A percentile compares a stretch with the other conserved stretches of the same genome.
Evolutionary conservation across 345 rosid species (phyloP).

Genomic region (Bruguiera sexangula): DNA sequence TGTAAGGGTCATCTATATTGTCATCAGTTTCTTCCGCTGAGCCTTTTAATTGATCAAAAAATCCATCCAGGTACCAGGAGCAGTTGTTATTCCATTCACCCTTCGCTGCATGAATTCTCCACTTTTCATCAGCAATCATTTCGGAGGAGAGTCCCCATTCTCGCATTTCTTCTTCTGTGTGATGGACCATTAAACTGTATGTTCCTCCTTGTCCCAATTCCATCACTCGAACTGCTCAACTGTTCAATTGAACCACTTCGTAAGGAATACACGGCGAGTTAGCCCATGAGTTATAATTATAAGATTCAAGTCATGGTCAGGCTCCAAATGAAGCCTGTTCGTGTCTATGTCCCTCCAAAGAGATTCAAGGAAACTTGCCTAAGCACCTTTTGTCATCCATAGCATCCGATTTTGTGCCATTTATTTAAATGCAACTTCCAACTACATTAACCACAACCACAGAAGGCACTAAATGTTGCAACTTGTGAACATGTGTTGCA

Average conservation of each 20-base stretch:
- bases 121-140: conserved; percentile 85
- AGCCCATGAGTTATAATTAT: conserved; percentile 80
- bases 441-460: not conserved
- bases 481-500: not conserved
- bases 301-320: conserved; percentile 70
- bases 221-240: conserved; percentile 90
- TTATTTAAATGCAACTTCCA: not conserved
- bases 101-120: conserved; percentile 52
- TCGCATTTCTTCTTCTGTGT: conserved; percentile 65
- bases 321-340: conserved; percentile 62
- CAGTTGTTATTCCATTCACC: conserved; percentile 75
- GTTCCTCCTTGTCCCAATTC: conserved; percentile 76
- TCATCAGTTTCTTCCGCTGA: conserved; percentile 30
- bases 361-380: conserved; percentile 86
- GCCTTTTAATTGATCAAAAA: conserved; percentile 53
- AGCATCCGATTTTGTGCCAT: not conserved
- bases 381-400: not conserved
- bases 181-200: conserved; percentile 82
- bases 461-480: not conserved
- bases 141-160: conserved; percentile 80
- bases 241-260: conserved; percentile 99
- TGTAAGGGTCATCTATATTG: conserved; percentile 12
- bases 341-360: conserved; percentile 93
- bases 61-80: conserved; percentile 57
- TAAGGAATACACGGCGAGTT: conserved; percentile 78